Conservation (phyloP, 768 basidiomycete species). For the Kwoniella pini region DNA sequence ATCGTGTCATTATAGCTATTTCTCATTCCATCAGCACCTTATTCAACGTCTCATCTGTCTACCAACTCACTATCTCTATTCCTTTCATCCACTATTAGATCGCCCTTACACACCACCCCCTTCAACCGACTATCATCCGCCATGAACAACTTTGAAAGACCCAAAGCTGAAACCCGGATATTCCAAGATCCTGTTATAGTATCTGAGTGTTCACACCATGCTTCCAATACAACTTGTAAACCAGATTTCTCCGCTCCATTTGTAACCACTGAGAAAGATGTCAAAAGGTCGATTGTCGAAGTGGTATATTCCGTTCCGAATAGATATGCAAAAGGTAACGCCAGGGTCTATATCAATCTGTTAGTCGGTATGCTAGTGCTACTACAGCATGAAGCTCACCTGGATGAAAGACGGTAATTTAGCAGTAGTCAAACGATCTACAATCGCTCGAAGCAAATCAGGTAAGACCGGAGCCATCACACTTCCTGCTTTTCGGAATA, state of each 20-base stretch:
- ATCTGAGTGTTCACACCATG: constrained; percentile 93
- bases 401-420: constrained; percentile 90
- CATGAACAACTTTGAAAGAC: constrained; percentile 70
- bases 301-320: constrained; percentile 78
- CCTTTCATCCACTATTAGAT: constrained; percentile 78
- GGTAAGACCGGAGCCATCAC: constrained; percentile 81
- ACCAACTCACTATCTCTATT: constrained; percentile 72
- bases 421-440: constrained; percentile 74
- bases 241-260: constrained; percentile 61
- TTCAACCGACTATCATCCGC: constrained; percentile 66
- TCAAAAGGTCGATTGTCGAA: constrained; percentile 73
- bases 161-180: constrained; percentile 78
- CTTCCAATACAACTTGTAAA: constrained; percentile 82
- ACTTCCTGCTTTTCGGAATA: constrained; percentile 79
- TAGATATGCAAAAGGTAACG: constrained; percentile 91
- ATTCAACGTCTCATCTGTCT: neutral
- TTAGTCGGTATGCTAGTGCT: neutral
- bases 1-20: constrained; percentile 94
- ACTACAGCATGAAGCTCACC: constrained; percentile 56
- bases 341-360: constrained; percentile 65
- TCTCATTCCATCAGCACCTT: neutral
- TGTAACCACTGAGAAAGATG: constrained; percentile 61
- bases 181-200: constrained; percentile 97
- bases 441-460: constrained; percentile 80
- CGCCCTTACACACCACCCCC: constrained; percentile 78